Conservation (phyloP, 306 rosid species). For the Senna siamea region DNA sequence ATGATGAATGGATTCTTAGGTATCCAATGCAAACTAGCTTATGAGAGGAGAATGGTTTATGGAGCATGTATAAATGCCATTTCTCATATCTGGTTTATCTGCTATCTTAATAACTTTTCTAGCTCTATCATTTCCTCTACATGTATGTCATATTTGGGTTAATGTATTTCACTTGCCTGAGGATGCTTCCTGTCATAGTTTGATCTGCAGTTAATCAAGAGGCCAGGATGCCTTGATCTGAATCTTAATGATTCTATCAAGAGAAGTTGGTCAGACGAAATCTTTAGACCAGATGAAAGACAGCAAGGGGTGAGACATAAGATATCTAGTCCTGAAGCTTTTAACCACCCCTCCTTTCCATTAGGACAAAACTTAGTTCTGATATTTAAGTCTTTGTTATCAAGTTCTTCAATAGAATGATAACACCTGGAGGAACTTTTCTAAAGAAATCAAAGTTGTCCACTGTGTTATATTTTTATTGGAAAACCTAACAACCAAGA, state of each 20-base stretch:
- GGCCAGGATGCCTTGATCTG: background rate
- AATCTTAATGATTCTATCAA: background rate
- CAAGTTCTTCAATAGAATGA: background rate
- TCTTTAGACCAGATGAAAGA: constrained; percentile 7
- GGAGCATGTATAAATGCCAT: background rate
- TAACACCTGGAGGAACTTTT: background rate
- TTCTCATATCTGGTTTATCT: constrained; percentile 2
- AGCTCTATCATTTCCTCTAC: background rate
- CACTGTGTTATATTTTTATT: too few relatives aligned
- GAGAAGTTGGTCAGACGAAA: background rate
- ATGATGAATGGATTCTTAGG: background rate
- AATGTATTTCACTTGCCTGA: background rate
- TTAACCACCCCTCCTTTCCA: background rate
- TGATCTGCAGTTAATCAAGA: background rate
- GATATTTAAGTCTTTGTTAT: background rate
- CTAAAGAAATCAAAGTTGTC: background rate
- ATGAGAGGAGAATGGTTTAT: background rate
- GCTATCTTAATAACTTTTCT: background rate
- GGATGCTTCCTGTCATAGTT: background rate
- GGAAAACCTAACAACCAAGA: too few relatives aligned
- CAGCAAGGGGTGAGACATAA: background rate
- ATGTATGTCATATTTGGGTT: background rate
- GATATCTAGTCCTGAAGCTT: background rate
- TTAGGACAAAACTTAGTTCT: background rate
- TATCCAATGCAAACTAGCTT: background rate